Conservation (phyloP, 2,329 filamentous ascomycete genomes). For the Zymoseptoria passerinii region DNA sequence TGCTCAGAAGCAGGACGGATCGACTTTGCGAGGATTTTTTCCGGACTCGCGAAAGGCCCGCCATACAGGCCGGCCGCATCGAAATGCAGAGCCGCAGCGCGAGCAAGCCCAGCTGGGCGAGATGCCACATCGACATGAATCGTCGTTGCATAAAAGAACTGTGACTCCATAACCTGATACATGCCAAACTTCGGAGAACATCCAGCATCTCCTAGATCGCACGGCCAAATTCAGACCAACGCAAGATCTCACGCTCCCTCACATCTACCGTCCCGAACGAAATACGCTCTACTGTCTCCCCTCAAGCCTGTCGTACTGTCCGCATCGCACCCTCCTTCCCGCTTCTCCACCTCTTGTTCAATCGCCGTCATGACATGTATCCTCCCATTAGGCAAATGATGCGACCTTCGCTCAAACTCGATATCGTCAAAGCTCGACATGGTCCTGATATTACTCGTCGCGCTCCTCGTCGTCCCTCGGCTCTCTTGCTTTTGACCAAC, state of each 20-base stretch:
- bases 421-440: constrained; percentile 9
- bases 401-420: constrained; percentile 3
- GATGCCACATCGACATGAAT: background rate
- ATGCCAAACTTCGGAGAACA: background rate
- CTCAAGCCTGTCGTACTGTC: background rate
- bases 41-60: background rate
- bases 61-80: background rate
- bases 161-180: background rate
- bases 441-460: constrained; percentile 4
- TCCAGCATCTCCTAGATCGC: background rate
- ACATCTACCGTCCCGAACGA: background rate
- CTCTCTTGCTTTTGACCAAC: background rate
- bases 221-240: background rate
- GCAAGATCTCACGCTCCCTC: background rate
- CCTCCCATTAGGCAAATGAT: constrained; percentile 5
- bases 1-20: background rate
- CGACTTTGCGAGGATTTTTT: background rate
- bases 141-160: background rate
- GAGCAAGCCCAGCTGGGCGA: background rate
- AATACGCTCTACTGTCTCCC: background rate
- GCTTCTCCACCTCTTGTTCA: constrained; percentile 12
- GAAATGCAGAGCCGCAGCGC: background rate
- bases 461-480: background rate
- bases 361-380: constrained; percentile 15
- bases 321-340: background rate